Evolutionary conservation across 2,329 filamentous ascomycete genomes (phyloP), one percentile per base, ranked within the genome.

Genomic region (Paracamarosporium sp.): DNA sequence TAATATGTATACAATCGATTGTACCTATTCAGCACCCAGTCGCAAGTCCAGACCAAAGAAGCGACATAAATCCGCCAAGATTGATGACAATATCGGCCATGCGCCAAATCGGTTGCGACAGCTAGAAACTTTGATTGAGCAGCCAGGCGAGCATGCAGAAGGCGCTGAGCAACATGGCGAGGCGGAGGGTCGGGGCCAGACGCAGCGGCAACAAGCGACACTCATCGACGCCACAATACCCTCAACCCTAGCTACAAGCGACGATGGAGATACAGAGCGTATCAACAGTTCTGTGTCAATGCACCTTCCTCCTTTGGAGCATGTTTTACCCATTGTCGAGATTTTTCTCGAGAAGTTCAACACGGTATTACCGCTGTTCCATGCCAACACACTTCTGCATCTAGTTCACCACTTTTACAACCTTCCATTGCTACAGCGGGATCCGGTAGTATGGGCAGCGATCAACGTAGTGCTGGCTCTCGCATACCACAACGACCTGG

Each of bases 401-500:
- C 40, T 59, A 30, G 55, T 69, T 36, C 57, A 66, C 52, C 46
- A 65, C 41, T 67, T 55, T 53, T 69, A 67, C 55, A 55, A 40
- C 17, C 24, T 54, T 44, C 17, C 51, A 54, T 53, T 48, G 24
- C 24, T 25, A 56, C 63, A 61, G 51, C 66, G 64, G 57, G 60
- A 71, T 47, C 63, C 59, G 38, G 61, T 64, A 50, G 62, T 55
- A 50, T 73, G 69, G 69, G 68, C 69, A 48, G 69, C 70, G 20
- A 72, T 73, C 24, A 70, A 73, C 53, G 62, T 72, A 27, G 69
- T 72, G 13, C 56, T 73, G 13, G 70, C 67, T 36, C 65, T 72
- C 36, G 65, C 70, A 52, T 51, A 65, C 44, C 63, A 63, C 17
- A 50, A 60, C 38, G 55, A 57, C 48, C 43, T 55, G 38, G 55